Conservation (phyloP, 2,329 filamentous ascomycete species). For the Myriosclerotinia curreyana region DNA sequence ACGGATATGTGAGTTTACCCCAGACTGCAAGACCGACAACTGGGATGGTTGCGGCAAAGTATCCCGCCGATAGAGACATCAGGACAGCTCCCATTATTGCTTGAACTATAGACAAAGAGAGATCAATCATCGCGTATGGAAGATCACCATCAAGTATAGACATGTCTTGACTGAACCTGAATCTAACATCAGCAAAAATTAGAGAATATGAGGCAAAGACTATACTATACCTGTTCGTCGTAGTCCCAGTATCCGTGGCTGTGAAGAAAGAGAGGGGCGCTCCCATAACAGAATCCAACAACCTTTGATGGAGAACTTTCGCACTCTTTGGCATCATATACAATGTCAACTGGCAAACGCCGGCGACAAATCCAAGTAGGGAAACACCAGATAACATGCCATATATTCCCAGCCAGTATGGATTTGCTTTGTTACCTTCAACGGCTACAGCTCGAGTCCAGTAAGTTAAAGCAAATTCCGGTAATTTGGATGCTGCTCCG, state of each 20-base stretch:
- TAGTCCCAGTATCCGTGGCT: constrained; percentile 30
- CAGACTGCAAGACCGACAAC: constrained; percentile 40
- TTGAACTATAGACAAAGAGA: constrained; percentile 35
- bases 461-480: constrained; percentile 28
- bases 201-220: background rate
- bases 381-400: constrained; percentile 15
- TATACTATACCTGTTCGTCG: constrained; percentile 27
- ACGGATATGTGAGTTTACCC: constrained; percentile 2
- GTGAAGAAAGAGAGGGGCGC: constrained; percentile 42
- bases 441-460: constrained; percentile 19
- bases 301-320: constrained; percentile 47
- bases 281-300: constrained; percentile 46
- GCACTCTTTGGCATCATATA: constrained; percentile 52
- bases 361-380: constrained; percentile 10
- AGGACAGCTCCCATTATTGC: constrained; percentile 44
- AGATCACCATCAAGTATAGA: constrained; percentile 33
- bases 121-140: constrained; percentile 27
- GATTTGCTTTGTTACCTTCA: constrained; percentile 18
- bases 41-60: constrained; percentile 43
- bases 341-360: constrained; percentile 44
- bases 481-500: constrained; percentile 26
- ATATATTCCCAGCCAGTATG: constrained; percentile 14
- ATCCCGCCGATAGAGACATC: constrained; percentile 39
- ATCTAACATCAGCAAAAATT: background rate
- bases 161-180: constrained; percentile 32